Evolutionary conservation across 164 flowering plant species (phyloP), one percentile per base, ranked within the genome.

Genomic region (Tetracentron sinense): DNA sequence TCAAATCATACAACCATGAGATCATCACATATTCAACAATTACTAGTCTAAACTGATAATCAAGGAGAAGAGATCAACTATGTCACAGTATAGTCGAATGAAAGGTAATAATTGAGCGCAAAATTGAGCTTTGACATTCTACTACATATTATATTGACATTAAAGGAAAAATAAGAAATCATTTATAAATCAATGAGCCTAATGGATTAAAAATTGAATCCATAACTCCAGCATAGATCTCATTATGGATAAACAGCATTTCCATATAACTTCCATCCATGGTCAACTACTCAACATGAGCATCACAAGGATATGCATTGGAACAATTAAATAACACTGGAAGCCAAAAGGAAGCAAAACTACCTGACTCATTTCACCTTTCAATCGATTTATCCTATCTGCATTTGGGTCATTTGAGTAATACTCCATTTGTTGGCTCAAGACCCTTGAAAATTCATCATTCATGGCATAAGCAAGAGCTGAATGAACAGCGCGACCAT

Each of bases 351-450:
- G 60, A 22, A 56, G 42, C 15, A 47, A 33, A 42, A 47, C 69
- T 67, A 82, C 98, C 87, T 92, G 91, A 60, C 71, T 79, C 96
- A 92, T 88, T 84, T 92, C 96, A 42, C 93, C 96, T 74, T 80
- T 85, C 54, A 90, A 59, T 31, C 93, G 78, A 60, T 90, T 90
- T 61, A 90, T 60, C 68, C 92, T 83, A 70, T 92, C 98, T 17
- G 92, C 90, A 81, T 86, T 85, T 0, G 98, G 90, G 54, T 90
- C 92, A 75, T 69, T 88, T 1, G 96, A 83, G 77, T 78, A 88
- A 67, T 82, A 75, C 5, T 90, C 96, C 77, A 92, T 85, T 63
- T 90, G 93, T 53, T 90, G 96, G 74, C 82, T 80, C 61, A 92
- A 42, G 19, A 90, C 74, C 71, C 98, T 83, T 0, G 98, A 90